phyloP scores from a whole-genome alignment of 2,329 filamentous ascomycete species.

The Penicillium sp. region DNA sequence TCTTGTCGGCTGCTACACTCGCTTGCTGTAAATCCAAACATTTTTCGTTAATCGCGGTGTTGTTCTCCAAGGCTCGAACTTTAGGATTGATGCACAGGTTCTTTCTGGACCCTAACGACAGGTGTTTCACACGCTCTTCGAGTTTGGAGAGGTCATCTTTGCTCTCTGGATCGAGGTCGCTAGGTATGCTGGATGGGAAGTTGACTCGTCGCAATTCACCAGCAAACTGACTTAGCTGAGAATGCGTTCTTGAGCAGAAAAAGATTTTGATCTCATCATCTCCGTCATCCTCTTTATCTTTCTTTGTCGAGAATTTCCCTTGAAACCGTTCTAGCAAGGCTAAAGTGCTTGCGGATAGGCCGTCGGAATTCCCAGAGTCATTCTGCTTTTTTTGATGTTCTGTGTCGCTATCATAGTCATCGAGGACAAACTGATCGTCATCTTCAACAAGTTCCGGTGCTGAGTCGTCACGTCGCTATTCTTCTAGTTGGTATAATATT shows the following conservation, averaged over 20 bases:
- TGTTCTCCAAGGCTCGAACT: constrained; percentile 66
- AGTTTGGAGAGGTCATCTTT: constrained; percentile 28
- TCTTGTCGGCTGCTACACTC: constrained; percentile 58
- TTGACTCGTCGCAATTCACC: constrained; percentile 74
- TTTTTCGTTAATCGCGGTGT: constrained; percentile 86
- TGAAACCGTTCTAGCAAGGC: constrained; percentile 68
- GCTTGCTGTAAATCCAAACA: constrained; percentile 87
- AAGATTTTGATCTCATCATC: constrained; percentile 74
- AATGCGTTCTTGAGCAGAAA: constrained; percentile 90
- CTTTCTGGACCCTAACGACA: constrained; percentile 82
- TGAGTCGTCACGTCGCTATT: constrained; percentile 30
- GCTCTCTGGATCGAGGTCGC: constrained; percentile 29
- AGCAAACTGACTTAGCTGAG: constrained; percentile 84
- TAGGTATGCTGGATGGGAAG: constrained; percentile 68
- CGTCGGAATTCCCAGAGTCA: constrained; percentile 37
- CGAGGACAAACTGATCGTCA: constrained; percentile 70
- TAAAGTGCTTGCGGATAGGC: constrained; percentile 71
- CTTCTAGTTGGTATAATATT: neutral
- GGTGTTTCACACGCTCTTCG: constrained; percentile 68
- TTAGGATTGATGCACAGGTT: constrained; percentile 85
- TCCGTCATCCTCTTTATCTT: constrained; percentile 50
- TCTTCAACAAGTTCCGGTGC: constrained; percentile 36
- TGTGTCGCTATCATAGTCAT: constrained; percentile 67
- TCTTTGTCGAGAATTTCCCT: constrained; percentile 37
- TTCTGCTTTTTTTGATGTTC: constrained; percentile 41